A percentile compares a stretch with the other conserved stretches of the same genome.
These are phyloP conservation scores for Cladobotryum protrusum DNA, from an alignment of 2,329 filamentous ascomycete genomes.

Conservation along the genomic window DNA sequence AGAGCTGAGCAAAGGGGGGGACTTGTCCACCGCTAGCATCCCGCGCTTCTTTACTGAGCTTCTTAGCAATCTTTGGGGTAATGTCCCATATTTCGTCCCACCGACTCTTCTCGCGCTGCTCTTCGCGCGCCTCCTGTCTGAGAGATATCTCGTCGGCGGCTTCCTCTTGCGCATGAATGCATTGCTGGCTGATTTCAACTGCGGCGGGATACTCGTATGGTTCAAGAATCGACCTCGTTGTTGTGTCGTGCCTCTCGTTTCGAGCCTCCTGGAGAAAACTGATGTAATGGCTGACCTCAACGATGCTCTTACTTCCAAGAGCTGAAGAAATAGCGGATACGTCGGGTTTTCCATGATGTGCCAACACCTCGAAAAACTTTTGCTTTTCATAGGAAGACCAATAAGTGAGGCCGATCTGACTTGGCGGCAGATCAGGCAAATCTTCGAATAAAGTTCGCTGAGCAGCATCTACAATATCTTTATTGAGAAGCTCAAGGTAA, in stretches of 20 bases:
- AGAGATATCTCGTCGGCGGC: constrained; percentile 60
- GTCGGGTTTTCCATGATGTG: constrained; percentile 57
- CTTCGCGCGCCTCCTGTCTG: constrained; percentile 59
- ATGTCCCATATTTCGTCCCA: constrained; percentile 66
- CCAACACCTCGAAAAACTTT: constrained; percentile 59
- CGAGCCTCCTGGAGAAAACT: constrained; percentile 50
- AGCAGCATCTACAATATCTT: constrained; percentile 50
- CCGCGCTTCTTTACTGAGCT: constrained; percentile 19
- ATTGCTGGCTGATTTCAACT: constrained; percentile 61
- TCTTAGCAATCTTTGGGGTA: constrained; percentile 31
- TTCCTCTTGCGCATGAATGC: constrained; percentile 59
- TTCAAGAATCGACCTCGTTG: constrained; percentile 27
- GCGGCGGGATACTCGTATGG: constrained; percentile 63
- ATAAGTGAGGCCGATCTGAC: constrained; percentile 60
- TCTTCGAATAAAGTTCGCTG: constrained; percentile 27
- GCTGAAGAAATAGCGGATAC: constrained; percentile 54
- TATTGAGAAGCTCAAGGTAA: constrained; percentile 50
- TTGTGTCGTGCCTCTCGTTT: constrained; percentile 33
- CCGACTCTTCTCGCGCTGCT: constrained; percentile 49
- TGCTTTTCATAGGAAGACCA: constrained; percentile 72
- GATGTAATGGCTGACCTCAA: constrained; percentile 69
- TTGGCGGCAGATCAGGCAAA: constrained; percentile 28
- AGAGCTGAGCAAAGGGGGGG: constrained; percentile 48
- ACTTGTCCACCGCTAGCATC: constrained; percentile 18
- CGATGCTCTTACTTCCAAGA: constrained; percentile 64